These are phyloP conservation scores for Salvia splendens DNA, from an alignment of 257 asterid species.

Conservation along the genomic window DNA sequence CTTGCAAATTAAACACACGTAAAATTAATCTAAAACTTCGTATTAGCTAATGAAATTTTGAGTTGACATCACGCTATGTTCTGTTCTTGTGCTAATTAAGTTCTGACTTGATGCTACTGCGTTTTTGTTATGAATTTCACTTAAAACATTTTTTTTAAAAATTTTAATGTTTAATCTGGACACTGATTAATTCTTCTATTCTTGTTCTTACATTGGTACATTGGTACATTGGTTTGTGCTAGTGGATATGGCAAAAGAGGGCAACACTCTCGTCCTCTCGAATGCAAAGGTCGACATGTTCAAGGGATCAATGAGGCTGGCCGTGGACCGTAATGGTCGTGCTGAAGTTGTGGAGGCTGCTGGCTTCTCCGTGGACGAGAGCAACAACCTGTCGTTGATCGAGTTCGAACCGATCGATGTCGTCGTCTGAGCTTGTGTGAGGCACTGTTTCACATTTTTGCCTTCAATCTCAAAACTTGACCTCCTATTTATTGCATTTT, in stretches of 20 bases:
- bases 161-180: not conserved
- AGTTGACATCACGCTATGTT: no score
- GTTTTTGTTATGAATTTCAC: not conserved
- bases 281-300: constrained; percentile 78
- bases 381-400: constrained; percentile 64
- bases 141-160: not conserved
- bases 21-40: no score
- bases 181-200: not conserved
- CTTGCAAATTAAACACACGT: not conserved
- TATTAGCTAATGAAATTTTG: not conserved
- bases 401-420: constrained; percentile 75
- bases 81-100: no score
- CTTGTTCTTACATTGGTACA: not conserved
- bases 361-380: constrained; percentile 56
- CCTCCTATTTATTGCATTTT: constrained; percentile 7
- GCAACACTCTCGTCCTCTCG: constrained; percentile 56
- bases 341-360: constrained; percentile 58
- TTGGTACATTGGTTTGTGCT: constrained; percentile 20
- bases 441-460: constrained; percentile 10
- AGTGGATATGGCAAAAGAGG: constrained; percentile 76
- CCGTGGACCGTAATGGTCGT: constrained; percentile 67
- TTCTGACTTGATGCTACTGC: no score
- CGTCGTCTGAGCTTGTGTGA: constrained; percentile 46
- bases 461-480: constrained; percentile 18
- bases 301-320: constrained; percentile 88